Evolutionary conservation across 2,329 filamentous ascomycete genomes (phyloP).

Genomic region (Diaporthe ilicicola): DNA sequence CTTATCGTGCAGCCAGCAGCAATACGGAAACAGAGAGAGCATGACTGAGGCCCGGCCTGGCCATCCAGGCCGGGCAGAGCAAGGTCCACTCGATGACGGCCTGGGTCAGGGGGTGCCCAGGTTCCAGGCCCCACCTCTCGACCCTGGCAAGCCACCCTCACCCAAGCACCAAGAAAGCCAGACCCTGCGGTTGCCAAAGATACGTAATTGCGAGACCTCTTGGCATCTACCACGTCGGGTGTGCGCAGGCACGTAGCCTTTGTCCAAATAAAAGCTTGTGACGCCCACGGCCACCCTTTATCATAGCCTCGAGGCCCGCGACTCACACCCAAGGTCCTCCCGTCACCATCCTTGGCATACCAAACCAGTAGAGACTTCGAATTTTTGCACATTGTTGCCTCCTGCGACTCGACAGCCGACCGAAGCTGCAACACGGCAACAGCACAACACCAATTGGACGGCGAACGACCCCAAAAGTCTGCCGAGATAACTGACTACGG

Average conservation of each 20-base stretch:
- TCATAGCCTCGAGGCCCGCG: neutral
- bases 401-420: neutral
- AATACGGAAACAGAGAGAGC: too few species aligned
- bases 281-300: constrained; percentile 14
- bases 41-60: neutral
- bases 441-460: neutral
- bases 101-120: constrained; percentile 3
- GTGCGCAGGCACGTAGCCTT: neutral
- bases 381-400: neutral
- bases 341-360: neutral
- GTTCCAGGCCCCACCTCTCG: neutral
- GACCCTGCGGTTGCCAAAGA: constrained; percentile 11
- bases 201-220: constrained; percentile 8
- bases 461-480: neutral
- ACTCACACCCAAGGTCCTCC: neutral
- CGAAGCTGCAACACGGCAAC: neutral
- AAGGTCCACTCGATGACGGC: constrained; percentile 16
- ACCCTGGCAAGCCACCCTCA: neutral
- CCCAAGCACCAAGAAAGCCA: neutral
- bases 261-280: constrained; percentile 29
- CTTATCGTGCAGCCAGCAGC: neutral
- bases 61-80: neutral
- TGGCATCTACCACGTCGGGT: neutral
- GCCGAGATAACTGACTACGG: neutral
- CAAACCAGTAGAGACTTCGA: neutral